Conservation (phyloP, 768 basidiomycete genomes). For the Harrya chromipes region DNA sequence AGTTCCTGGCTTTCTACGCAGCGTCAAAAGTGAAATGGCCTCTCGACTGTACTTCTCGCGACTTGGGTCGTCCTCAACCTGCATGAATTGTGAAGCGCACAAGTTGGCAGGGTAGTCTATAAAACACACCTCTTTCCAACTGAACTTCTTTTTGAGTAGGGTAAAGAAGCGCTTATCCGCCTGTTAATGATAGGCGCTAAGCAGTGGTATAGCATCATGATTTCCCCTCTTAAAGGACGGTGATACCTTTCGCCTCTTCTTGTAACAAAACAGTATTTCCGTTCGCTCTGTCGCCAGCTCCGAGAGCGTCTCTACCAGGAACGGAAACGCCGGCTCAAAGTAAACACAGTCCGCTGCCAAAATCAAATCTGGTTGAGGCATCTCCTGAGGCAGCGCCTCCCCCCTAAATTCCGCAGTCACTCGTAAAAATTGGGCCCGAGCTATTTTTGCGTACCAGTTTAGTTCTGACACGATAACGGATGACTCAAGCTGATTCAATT, state of each 20-base stretch:
- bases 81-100: constrained; percentile 1
- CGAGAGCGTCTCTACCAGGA: constrained; percentile 75
- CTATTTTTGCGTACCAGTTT: constrained; percentile 61
- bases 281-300: constrained; percentile 55
- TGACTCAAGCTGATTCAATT: constrained; percentile 55
- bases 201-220: background rate
- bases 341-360: constrained; percentile 96
- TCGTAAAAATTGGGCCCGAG: background rate
- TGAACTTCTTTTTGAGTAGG: constrained; percentile 74
- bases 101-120: background rate
- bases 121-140: constrained; percentile 57
- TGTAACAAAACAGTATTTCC: constrained; percentile 88
- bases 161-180: constrained; percentile 87
- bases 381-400: constrained; percentile 43
- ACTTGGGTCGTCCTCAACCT: constrained; percentile 67
- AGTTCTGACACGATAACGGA: constrained; percentile 64
- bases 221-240: constrained; percentile 1
- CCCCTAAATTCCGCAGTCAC: constrained; percentile 53
- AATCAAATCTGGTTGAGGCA: constrained; percentile 61
- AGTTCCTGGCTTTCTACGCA: constrained; percentile 19
- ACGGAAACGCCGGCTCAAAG: constrained; percentile 89
- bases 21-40: constrained; percentile 58
- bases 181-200: constrained; percentile 36
- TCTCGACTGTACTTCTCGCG: constrained; percentile 57
- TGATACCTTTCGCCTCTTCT: constrained; percentile 82